phyloP scores from a whole-genome alignment of 805 yeast species.

The Saturnispora gosingensis region DNA sequence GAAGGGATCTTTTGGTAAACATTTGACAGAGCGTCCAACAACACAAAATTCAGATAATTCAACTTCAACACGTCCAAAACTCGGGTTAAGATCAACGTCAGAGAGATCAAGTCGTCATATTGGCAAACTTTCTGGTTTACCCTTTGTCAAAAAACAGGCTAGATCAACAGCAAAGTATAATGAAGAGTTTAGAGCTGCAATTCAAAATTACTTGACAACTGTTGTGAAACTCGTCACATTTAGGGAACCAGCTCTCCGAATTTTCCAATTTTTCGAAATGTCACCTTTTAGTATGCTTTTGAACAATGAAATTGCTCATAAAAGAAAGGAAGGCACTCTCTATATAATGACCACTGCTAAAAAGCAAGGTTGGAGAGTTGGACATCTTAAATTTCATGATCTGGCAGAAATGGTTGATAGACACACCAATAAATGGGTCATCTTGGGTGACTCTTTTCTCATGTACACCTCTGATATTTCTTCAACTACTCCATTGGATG shows the following conservation, averaged over 20 bases:
- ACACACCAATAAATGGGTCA: conserved; percentile 87
- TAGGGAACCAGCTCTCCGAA: conserved; percentile 70
- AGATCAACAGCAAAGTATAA: conserved; percentile 1
- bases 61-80: background rate
- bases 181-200: conserved; percentile 32
- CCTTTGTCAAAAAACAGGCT: background rate
- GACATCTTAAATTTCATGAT: conserved; percentile 74
- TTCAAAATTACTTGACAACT: conserved; percentile 61
- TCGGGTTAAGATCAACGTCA: background rate
- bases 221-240: conserved; percentile 52
- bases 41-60: background rate
- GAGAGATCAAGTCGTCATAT: background rate
- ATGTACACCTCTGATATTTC: conserved; percentile 79
- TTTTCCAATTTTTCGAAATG: conserved; percentile 82
- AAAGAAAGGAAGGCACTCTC: conserved; percentile 84
- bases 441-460: conserved; percentile 76
- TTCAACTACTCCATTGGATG: conserved; percentile 84
- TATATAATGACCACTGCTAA: conserved; percentile 75
- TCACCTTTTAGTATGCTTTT: conserved; percentile 81
- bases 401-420: conserved; percentile 81
- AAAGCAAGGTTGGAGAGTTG: conserved; percentile 93
- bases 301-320: conserved; percentile 70
- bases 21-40: background rate
- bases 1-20: conserved; percentile 14
- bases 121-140: background rate